phyloP scores from a whole-genome alignment of 495 filamentous ascomycete genomes.

The Xylaria nigripes region DNA sequence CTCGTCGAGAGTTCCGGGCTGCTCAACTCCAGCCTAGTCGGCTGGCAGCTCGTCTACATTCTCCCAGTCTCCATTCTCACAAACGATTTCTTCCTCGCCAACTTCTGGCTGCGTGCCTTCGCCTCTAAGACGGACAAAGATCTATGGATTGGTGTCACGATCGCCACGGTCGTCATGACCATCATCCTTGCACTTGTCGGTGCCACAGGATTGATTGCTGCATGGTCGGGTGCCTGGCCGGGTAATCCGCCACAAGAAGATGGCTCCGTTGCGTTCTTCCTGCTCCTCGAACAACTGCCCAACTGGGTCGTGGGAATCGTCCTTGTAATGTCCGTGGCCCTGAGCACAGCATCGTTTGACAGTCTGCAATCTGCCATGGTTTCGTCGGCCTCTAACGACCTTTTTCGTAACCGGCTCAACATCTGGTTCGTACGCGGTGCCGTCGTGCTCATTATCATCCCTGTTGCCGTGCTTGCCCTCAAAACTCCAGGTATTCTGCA shows the following conservation, averaged over 20 bases:
- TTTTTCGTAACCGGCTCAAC: slow-evolving; percentile 68
- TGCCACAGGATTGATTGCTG: slow-evolving; percentile 59
- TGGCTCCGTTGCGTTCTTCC: slow-evolving; percentile 64
- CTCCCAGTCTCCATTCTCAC: slow-evolving; percentile 66
- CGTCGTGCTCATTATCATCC: slow-evolving; percentile 61
- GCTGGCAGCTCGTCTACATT: slow-evolving; percentile 73
- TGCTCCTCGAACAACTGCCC: slow-evolving; percentile 59
- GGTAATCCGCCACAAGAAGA: slow-evolving; percentile 44
- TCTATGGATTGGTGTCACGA: slow-evolving; percentile 58
- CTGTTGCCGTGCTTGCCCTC: slow-evolving; percentile 60
- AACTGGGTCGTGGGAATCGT: slow-evolving; percentile 69
- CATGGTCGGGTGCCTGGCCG: slow-evolving; percentile 60
- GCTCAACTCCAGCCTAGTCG: slow-evolving; percentile 51
- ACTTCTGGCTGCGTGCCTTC: slow-evolving; percentile 77
- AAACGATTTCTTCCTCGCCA: slow-evolving; percentile 71
- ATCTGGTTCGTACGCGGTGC: slow-evolving; percentile 58
- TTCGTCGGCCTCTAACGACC: slow-evolving; percentile 62
- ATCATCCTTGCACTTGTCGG: slow-evolving; percentile 60
- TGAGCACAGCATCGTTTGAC: slow-evolving; percentile 68
- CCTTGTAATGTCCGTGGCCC: slow-evolving; percentile 63
- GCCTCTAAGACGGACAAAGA: slow-evolving; percentile 68
- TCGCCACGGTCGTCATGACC: slow-evolving; percentile 53
- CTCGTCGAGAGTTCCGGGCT: slow-evolving; percentile 55
- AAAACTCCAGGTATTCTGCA: slow-evolving; percentile 62
- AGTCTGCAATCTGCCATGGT: slow-evolving; percentile 70